phyloP scores from a whole-genome alignment of 768 basidiomycete species.

The Rhodotorula graminis region DNA sequence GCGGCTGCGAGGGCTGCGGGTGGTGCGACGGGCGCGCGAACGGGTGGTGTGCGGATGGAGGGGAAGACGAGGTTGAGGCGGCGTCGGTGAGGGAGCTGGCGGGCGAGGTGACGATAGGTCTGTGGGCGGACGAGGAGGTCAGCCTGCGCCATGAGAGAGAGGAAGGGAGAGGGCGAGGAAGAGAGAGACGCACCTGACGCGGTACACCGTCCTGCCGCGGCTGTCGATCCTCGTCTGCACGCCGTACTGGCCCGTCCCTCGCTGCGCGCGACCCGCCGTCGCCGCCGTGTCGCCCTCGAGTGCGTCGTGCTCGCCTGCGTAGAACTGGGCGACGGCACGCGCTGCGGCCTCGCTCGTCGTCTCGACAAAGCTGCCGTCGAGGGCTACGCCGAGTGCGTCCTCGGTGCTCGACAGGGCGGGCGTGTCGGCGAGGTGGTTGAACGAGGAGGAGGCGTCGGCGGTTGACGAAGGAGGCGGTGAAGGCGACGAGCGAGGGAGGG shows the following conservation, averaged over 20 bases:
- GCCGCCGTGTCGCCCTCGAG: too few relatives aligned
- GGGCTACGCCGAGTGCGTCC: constrained; percentile 10
- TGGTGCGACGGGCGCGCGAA: constrained; percentile 23
- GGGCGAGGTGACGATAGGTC: background rate
- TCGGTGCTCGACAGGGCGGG: too few relatives aligned
- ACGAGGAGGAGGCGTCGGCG: too few relatives aligned
- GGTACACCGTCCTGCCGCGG: constrained; percentile 36
- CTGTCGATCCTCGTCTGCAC: constrained; percentile 20
- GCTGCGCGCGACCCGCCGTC: constrained; percentile 3
- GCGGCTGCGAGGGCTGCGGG: background rate
- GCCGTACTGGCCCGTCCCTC: constrained; percentile 11
- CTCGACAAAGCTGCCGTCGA: constrained; percentile 40
- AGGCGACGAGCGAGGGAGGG: too few relatives aligned
- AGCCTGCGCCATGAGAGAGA: background rate
- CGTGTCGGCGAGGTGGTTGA: too few relatives aligned
- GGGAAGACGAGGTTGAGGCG: background rate
- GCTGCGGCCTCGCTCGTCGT: constrained; percentile 37
- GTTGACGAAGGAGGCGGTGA: too few relatives aligned
- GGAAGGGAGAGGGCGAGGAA: background rate
- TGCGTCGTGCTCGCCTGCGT: constrained; percentile 4
- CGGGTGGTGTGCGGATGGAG: background rate
- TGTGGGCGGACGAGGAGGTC: background rate
- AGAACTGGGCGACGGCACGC: constrained; percentile 26
- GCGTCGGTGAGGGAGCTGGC: background rate
- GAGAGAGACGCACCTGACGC: constrained; percentile 25